Conservation (phyloP, 202 grass and related monocot species). For the Carex arenaria region DNA sequence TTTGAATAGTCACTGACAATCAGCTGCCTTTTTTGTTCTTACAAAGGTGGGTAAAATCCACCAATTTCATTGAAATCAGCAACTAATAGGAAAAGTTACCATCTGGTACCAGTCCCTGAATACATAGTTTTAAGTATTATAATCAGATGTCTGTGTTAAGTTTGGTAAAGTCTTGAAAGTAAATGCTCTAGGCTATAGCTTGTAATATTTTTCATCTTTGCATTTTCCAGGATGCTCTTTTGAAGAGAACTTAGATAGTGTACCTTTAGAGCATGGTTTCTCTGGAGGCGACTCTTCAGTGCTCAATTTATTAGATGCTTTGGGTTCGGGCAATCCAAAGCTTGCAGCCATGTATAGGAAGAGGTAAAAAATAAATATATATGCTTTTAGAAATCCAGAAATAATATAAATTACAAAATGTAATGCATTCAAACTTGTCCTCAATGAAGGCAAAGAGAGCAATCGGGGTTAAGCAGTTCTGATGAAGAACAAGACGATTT, state of each 20-base stretch:
- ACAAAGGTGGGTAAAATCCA: too few species aligned
- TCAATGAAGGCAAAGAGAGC: conserved; percentile 14
- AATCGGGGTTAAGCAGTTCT: conserved; percentile 10
- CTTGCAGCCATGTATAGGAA: conserved; percentile 25
- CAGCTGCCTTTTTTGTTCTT: too few species aligned
- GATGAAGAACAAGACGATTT: conserved; percentile 7
- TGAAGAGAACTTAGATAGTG: conserved; percentile 8
- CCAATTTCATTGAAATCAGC: too few species aligned
- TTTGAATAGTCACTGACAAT: not conserved
- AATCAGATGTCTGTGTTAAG: not conserved
- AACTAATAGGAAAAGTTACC: too few species aligned
- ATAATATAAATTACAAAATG: not conserved
- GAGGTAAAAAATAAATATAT: conserved; percentile 11
- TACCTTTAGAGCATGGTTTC: not conserved
- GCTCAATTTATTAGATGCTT: conserved; percentile 24
- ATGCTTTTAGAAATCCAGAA: not conserved
- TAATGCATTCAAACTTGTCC: not conserved
- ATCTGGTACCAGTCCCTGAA: too few species aligned
- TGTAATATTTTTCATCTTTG: not conserved
- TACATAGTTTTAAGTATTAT: too few species aligned
- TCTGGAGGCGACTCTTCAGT: conserved; percentile 10
- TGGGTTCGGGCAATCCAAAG: conserved; percentile 25
- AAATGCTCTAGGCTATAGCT: not conserved
- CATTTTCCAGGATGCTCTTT: conserved; percentile 15
- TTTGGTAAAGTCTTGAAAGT: not conserved